Conservation (phyloP, 2,329 filamentous ascomycete genomes). For the Botrytis tulipae region DNA sequence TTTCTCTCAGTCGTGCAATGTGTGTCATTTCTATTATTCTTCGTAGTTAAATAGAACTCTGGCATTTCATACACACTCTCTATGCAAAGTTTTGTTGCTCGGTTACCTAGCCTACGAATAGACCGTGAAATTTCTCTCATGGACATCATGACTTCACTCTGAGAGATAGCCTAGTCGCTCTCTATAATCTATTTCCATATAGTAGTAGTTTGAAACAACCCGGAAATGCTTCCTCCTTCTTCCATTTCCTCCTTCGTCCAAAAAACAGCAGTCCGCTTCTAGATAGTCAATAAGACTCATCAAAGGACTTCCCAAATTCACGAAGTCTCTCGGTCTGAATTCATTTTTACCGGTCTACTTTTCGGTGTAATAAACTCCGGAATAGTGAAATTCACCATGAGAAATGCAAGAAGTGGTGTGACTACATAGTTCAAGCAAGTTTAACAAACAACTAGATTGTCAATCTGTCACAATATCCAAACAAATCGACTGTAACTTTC, state of each 20-base stretch:
- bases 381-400: background rate
- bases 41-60: too few species aligned
- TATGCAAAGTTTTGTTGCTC: background rate
- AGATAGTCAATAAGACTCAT: background rate
- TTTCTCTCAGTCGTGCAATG: too few species aligned
- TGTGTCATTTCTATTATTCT: background rate
- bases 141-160: background rate
- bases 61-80: background rate
- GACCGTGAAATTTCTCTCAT: too few species aligned
- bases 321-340: background rate
- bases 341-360: background rate
- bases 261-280: background rate
- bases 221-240: background rate
- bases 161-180: too few species aligned
- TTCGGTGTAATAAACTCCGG: background rate
- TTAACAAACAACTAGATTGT: background rate
- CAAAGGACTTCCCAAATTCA: background rate
- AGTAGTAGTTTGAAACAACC: too few species aligned
- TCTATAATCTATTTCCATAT: too few species aligned
- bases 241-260: too few species aligned
- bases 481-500: background rate
- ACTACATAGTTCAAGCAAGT: too few species aligned
- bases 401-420: background rate
- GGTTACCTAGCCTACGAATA: too few species aligned
- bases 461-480: background rate